Percentiles rank a stretch among this genome's conserved stretches.
These are phyloP conservation scores for Musa beccarii DNA, from an alignment of 176 grass and related monocot species.

Conservation along the genomic window DNA sequence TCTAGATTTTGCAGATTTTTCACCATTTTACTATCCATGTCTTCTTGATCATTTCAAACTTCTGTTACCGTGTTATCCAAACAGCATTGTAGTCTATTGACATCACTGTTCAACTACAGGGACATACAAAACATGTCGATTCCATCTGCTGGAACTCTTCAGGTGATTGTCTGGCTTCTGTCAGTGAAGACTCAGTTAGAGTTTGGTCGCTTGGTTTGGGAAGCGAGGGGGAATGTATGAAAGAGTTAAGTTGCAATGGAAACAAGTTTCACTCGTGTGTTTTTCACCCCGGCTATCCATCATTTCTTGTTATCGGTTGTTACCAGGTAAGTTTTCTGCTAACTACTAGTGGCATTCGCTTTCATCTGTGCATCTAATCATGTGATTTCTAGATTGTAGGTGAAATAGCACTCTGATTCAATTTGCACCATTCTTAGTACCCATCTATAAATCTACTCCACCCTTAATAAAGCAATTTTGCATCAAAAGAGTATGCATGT, in stretches of 20 bases:
- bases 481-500: too few species aligned
- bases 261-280: constrained; percentile 27
- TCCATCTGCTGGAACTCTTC: constrained; percentile 23
- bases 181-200: constrained; percentile 23
- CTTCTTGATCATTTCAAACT: too few species aligned
- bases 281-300: constrained; percentile 19
- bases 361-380: too few species aligned
- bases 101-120: constrained; percentile 10
- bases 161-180: constrained; percentile 17
- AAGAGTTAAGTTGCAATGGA: constrained; percentile 19
- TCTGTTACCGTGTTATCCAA: neutral
- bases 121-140: constrained; percentile 22
- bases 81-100: neutral
- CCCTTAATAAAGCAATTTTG: too few species aligned
- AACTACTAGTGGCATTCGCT: neutral
- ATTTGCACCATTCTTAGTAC: too few species aligned
- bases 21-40: too few species aligned
- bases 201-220: constrained; percentile 22
- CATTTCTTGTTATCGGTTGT: constrained; percentile 17
- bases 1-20: too few species aligned
- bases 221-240: constrained; percentile 16
- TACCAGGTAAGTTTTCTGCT: constrained; percentile 13
- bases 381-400: too few species aligned
- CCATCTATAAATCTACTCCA: too few species aligned
- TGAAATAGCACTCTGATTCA: too few species aligned